A percentile compares a stretch with the other conserved stretches of the same genome.
These are phyloP conservation scores for Paecilomyces sp. DNA, from an alignment of 2,329 filamentous ascomycete species.

Conservation along the genomic window DNA sequence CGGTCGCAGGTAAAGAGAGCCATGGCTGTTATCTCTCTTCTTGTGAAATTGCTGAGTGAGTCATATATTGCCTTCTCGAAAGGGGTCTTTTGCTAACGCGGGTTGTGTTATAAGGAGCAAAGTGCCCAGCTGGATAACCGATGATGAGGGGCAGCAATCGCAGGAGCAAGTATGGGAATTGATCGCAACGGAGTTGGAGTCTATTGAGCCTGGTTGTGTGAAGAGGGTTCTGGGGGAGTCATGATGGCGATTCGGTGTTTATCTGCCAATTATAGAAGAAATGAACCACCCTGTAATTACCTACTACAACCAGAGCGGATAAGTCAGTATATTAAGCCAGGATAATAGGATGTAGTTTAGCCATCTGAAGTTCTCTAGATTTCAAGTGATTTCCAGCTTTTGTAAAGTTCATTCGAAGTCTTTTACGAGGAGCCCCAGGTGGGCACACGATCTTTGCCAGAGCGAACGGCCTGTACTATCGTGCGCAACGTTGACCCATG, in stretches of 20 bases:
- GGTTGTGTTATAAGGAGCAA: neutral
- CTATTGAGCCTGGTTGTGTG: conserved; percentile 2
- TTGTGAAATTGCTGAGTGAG: conserved; percentile 6
- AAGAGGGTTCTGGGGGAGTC: neutral
- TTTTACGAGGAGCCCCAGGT: neutral
- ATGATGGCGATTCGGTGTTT: neutral
- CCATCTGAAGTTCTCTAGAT: too few species aligned
- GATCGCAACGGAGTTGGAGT: conserved; percentile 5
- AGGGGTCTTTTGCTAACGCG: neutral
- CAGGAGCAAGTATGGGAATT: conserved; percentile 1
- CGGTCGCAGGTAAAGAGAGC: conserved; percentile 16
- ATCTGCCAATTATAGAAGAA: neutral
- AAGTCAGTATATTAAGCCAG: too few species aligned
- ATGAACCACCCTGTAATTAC: neutral
- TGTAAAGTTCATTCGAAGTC: neutral
- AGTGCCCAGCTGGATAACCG: conserved; percentile 3
- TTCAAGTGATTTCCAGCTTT: neutral
- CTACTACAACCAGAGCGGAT: neutral
- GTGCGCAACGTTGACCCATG: conserved; percentile 5
- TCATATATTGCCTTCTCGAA: neutral
- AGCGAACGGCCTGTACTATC: conserved; percentile 1
- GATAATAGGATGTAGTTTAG: too few species aligned
- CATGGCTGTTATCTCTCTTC: conserved; percentile 14
- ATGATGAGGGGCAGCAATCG: conserved; percentile 1
- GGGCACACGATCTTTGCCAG: conserved; percentile 1